Percentiles rank a stretch among this genome's conserved stretches.
These are phyloP conservation scores for Plantago lanceolata DNA, from an alignment of 305 asterid species.

Conservation along the genomic window DNA sequence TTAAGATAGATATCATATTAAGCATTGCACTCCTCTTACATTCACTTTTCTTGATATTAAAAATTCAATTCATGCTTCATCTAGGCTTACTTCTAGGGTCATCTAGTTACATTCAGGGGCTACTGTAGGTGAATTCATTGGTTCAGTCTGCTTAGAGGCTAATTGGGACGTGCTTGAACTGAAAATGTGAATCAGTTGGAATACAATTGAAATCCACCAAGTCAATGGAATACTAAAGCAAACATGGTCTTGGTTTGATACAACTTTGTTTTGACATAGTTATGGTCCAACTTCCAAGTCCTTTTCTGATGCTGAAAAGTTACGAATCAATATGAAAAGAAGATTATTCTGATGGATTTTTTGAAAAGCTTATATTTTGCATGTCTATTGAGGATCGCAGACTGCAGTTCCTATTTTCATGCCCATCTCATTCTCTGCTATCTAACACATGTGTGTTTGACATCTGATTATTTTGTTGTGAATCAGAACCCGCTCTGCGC, in stretches of 20 bases:
- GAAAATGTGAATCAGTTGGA: neutral
- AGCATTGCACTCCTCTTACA: slow-evolving; percentile 9
- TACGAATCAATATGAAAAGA: neutral
- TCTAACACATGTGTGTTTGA: neutral
- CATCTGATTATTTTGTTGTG: slow-evolving; percentile 23
- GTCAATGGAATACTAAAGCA: neutral
- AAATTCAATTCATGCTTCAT: slow-evolving; percentile 11
- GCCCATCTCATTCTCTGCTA: slow-evolving; percentile 17
- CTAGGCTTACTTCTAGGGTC: neutral
- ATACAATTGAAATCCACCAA: neutral
- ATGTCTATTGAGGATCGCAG: slow-evolving; percentile 10
- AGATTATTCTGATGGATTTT: slow-evolving; percentile 10
- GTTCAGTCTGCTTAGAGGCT: neutral
- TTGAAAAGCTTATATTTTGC: slow-evolving; percentile 4
- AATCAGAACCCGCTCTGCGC: slow-evolving; percentile 77
- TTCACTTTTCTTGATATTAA: slow-evolving; percentile 7
- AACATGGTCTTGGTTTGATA: neutral
- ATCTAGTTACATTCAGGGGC: neutral
- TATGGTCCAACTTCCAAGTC: neutral
- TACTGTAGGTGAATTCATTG: neutral
- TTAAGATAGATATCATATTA: too few species aligned
- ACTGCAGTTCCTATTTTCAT: slow-evolving; percentile 7
- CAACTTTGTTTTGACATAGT: neutral
- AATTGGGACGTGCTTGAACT: neutral
- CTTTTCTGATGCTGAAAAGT: slow-evolving; percentile 2